Evolutionary conservation across 768 basidiomycete genomes (phyloP), one percentile per base, ranked within the genome.

Genomic region (Tricholoma saponaceum): DNA sequence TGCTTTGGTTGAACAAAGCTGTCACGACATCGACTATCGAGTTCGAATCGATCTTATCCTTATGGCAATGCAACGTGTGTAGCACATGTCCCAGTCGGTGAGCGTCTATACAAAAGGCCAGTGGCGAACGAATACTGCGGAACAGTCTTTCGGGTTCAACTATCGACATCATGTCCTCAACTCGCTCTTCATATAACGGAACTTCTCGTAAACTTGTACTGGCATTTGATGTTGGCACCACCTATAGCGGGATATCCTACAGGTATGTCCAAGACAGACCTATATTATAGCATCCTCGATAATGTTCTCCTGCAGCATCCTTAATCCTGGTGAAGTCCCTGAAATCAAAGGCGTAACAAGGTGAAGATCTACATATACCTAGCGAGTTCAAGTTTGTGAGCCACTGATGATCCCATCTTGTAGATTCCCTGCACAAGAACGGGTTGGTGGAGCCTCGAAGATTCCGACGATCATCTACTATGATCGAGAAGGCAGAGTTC

Each of bases 221-320:
- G 22, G 79, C 79, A 0, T 78, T 83, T 30, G 82, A 83, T 54
- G 65, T 83, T 2, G 82, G 82, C 7, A 83, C 79, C 1, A 83
- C 79, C 1, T 81, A 67, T 43, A 82, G 80, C 32, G 79, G 79
- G 4, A 70, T 82, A 13, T 79, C 77, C 0, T 82, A 82, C 58
- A 65, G 68, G 70, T 70, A 37, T 10, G 55, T 53, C 14, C 14
- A 47, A 20, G 33, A 22, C 22, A 16, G 26, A 9, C 13, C 20
- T 6, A 7, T 14, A 16, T 14, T 28, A 23, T 28, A 3, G n/a
- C 10, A 8, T 35, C 30, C 46, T 26, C 13, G 22, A 10, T 30
- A 20, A 53, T 9, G 4, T 16, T 33, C 44, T 1, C 30, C 3
- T 51, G 13, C 41, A 73, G 67, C 53, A 64, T 80, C 51, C 69